Conservation (phyloP, 192 early-diverging fungal species). For the Backusella macrospora region DNA sequence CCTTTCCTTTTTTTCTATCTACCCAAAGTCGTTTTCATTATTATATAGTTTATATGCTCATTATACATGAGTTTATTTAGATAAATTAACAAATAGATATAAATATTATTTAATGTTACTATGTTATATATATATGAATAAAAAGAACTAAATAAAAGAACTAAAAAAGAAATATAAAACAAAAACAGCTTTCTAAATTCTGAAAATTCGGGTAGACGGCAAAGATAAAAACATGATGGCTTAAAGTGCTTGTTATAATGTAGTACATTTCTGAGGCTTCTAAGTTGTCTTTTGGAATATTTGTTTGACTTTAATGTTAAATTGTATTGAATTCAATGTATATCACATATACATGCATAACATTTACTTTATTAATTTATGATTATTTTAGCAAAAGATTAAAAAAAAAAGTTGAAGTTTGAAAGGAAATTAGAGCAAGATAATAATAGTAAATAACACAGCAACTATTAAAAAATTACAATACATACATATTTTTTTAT, state of each 20-base stretch:
- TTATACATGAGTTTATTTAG: too few relatives aligned
- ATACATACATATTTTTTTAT: not conserved
- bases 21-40: too few relatives aligned
- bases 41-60: too few relatives aligned
- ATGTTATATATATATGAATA: too few relatives aligned
- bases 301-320: not conserved
- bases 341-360: not conserved
- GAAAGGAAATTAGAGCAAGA: not conserved
- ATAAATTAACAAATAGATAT: not conserved
- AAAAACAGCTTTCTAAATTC: not conserved
- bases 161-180: not conserved
- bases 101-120: too few relatives aligned
- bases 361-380: not conserved
- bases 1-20: too few relatives aligned
- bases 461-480: too few relatives aligned
- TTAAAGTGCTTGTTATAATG: not conserved
- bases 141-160: not conserved
- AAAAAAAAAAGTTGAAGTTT: not conserved
- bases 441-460: not conserved
- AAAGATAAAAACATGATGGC: not conserved
- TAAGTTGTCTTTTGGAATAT: slow-evolving; percentile 14
- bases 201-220: not conserved
- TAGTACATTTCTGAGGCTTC: slow-evolving; percentile 9
- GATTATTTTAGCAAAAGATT: not conserved
- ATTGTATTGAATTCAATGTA: not conserved